phyloP scores from a whole-genome alignment of 176 grass and related monocot species.

The Pharus latifolius region DNA sequence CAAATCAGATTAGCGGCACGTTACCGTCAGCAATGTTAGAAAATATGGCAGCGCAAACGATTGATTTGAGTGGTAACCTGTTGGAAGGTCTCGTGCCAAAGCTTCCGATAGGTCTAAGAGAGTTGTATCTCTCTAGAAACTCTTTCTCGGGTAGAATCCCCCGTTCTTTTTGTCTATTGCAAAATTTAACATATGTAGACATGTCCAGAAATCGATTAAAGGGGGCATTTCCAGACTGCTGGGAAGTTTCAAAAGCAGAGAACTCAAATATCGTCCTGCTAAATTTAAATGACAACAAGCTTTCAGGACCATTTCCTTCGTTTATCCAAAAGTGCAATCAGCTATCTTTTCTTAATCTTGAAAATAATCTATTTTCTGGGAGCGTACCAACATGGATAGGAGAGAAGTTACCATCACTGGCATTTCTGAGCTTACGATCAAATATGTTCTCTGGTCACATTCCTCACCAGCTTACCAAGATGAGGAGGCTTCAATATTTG shows the following conservation, averaged over 20 bases:
- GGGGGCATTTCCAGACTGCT: not conserved
- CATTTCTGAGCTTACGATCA: not conserved
- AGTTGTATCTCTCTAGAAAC: not conserved
- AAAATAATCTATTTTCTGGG: constrained; percentile 25
- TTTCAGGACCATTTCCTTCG: constrained; percentile 17
- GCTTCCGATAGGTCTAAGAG: not conserved
- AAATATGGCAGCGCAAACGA: not conserved
- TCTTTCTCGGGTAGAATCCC: not conserved
- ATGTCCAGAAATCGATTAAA: not conserved
- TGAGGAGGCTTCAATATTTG: constrained; percentile 22
- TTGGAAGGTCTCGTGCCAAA: not conserved
- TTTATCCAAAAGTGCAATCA: constrained; percentile 8
- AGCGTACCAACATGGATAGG: constrained; percentile 21
- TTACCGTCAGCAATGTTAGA: not conserved
- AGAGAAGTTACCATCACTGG: not conserved
- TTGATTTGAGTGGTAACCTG: not conserved
- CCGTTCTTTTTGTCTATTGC: not conserved
- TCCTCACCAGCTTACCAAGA: constrained; percentile 2
- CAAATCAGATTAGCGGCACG: not conserved
- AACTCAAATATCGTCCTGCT: not conserved
- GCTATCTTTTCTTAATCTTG: constrained; percentile 23
- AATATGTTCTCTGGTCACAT: constrained; percentile 34
- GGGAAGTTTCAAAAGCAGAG: not conserved
- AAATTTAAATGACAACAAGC: constrained; percentile 17
- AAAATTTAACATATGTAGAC: not conserved